Evolutionary conservation across 1,139 yeast genomes (phyloP).

Genomic region (Nadsonia starkeyi-henricii): DNA sequence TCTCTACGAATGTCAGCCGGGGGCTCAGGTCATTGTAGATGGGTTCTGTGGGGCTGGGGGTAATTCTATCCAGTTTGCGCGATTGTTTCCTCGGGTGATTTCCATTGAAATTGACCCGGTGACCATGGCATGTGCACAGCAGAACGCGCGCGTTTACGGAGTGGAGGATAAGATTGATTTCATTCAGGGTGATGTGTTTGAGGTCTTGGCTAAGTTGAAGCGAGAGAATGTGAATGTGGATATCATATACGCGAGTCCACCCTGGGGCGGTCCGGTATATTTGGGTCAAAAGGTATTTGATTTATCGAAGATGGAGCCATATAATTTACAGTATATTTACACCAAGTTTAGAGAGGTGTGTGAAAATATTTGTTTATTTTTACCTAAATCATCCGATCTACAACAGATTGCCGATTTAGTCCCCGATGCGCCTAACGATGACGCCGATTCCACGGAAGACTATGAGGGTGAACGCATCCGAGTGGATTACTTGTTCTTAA

Average conservation of each 20-base stretch:
- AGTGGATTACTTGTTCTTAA: conserved; percentile 3
- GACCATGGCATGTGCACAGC: conserved; percentile 51
- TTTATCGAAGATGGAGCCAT: conserved; percentile 22
- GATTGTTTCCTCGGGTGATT: conserved; percentile 27
- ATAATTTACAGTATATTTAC: conserved; percentile 8
- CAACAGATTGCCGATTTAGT: conserved; percentile 27
- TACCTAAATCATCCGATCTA: conserved; percentile 60
- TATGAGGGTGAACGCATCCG: neutral
- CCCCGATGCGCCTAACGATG: neutral
- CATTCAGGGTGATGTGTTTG: conserved; percentile 15
- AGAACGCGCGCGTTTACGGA: conserved; percentile 62
- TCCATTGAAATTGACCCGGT: conserved; percentile 54
- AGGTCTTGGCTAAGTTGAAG: conserved; percentile 14
- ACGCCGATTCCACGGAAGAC: neutral
- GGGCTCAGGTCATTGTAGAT: conserved; percentile 38
- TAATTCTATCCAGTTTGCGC: conserved; percentile 65
- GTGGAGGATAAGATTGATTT: conserved; percentile 27
- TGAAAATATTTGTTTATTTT: conserved; percentile 47
- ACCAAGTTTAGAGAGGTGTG: conserved; percentile 3
- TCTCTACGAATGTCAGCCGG: conserved; percentile 36
- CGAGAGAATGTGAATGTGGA: conserved; percentile 29
- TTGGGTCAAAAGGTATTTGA: conserved; percentile 32
- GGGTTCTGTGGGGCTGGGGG: conserved; percentile 96
- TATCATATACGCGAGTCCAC: conserved; percentile 74
- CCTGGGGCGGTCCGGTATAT: conserved; percentile 93